Percentiles rank a stretch among this genome's conserved stretches.
Conservation (phyloP, 768 basidiomycete species). For the Tephrocybe rancida region DNA sequence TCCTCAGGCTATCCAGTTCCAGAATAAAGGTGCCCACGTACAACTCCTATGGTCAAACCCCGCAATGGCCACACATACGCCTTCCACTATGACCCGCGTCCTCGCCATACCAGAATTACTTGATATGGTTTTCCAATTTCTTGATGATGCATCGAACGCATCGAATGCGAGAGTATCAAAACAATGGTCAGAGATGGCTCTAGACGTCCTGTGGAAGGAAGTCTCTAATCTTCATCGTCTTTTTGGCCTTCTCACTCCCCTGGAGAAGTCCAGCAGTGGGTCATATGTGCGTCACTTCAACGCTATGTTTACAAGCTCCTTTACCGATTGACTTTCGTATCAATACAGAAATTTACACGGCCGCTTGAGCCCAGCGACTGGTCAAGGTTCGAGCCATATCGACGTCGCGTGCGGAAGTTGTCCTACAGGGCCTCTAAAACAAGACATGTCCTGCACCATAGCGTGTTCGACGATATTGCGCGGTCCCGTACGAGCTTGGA, state of each 20-base stretch:
- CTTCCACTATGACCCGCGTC: slow-evolving; percentile 34
- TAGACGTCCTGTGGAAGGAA: slow-evolving; percentile 61
- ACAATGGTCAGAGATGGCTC: slow-evolving; percentile 57
- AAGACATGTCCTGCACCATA: slow-evolving; percentile 26
- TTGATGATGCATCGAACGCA: slow-evolving; percentile 43
- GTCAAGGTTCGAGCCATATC: slow-evolving; percentile 56
- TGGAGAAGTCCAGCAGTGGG: slow-evolving; percentile 24
- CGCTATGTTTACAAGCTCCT: not conserved
- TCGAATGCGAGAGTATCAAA: slow-evolving; percentile 58
- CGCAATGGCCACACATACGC: not conserved
- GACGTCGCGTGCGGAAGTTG: slow-evolving; percentile 47
- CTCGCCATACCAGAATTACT: slow-evolving; percentile 61
- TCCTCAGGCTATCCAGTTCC: no score
- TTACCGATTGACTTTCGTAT: slow-evolving; percentile 1
- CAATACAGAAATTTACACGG: slow-evolving; percentile 40
- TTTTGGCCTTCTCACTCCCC: slow-evolving; percentile 51
- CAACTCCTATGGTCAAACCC: not conserved
- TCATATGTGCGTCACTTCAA: slow-evolving; percentile 23
- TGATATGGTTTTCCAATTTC: slow-evolving; percentile 53
- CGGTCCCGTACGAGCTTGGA: slow-evolving; percentile 53
- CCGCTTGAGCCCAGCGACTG: slow-evolving; percentile 52
- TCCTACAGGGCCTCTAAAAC: slow-evolving; percentile 20
- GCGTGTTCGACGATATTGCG: slow-evolving; percentile 56
- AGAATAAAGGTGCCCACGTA: not conserved
- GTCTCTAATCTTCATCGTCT: slow-evolving; percentile 47